Evolutionary conservation across 2,329 filamentous ascomycete species (phyloP).

Genomic region (Ilyonectria destructans): DNA sequence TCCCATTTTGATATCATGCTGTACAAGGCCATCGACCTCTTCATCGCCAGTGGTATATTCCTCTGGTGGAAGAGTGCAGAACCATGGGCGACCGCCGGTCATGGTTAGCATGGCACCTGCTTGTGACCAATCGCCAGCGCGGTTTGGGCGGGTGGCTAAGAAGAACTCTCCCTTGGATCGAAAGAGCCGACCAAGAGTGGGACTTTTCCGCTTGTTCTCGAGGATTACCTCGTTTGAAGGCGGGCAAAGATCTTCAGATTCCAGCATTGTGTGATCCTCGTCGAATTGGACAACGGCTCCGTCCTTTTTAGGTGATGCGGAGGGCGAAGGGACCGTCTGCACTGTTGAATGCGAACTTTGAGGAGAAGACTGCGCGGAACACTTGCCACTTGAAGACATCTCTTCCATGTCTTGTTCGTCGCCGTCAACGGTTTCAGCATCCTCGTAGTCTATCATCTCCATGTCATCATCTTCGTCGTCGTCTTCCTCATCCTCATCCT

Average conservation of each 20-base stretch:
- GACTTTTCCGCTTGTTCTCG: conserved; percentile 69
- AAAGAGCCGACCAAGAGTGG: conserved; percentile 70
- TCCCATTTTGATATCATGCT: conserved; percentile 66
- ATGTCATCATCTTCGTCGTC: conserved; percentile 48
- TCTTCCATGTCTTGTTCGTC: conserved; percentile 25
- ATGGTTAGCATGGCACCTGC: conserved; percentile 77
- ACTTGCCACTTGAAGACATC: conserved; percentile 36
- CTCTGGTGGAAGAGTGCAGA: conserved; percentile 71
- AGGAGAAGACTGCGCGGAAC: conserved; percentile 41
- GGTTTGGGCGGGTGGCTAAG: conserved; percentile 71
- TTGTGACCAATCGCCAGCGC: conserved; percentile 74
- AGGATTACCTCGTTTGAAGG: conserved; percentile 64
- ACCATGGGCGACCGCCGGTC: conserved; percentile 70
- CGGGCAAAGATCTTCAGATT: conserved; percentile 50
- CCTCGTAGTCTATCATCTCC: conserved; percentile 42
- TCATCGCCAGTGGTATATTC: conserved; percentile 65
- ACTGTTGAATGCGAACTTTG: conserved; percentile 44
- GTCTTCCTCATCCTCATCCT: conserved; percentile 56
- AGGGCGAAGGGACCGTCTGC: conserved; percentile 44
- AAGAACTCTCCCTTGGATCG: conserved; percentile 76
- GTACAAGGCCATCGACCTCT: conserved; percentile 64
- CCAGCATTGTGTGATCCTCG: conserved; percentile 39
- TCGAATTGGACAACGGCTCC: conserved; percentile 31
- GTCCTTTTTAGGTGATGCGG: conserved; percentile 33
- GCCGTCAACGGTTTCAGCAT: conserved; percentile 3